Percentiles rank a stretch among this genome's conserved stretches.
Conservation (phyloP, 257 asterid genomes). For the Scutellaria minor region DNA sequence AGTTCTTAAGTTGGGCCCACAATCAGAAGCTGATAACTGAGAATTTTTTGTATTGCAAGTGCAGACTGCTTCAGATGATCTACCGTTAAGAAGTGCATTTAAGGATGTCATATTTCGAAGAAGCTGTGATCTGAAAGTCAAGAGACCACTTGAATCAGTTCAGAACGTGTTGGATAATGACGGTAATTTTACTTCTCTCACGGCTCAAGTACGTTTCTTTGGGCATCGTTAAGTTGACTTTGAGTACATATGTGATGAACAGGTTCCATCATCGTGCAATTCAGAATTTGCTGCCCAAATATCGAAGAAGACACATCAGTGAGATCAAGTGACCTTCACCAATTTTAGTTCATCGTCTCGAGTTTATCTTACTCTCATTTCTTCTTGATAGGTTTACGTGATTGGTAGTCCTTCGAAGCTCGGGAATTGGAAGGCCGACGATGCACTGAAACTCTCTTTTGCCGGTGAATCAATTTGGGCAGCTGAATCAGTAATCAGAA, state of each 20-base stretch:
- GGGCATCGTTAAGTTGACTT: conserved; percentile 25
- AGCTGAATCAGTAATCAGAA: conserved; percentile 69
- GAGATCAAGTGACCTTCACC: conserved; percentile 40
- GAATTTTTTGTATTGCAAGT: conserved; percentile 26
- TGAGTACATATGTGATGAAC: conserved; percentile 39
- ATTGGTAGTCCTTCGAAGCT: conserved; percentile 75
- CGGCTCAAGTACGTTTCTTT: conserved; percentile 17
- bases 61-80: conserved; percentile 88
- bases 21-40: conserved; percentile 25
- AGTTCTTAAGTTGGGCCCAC: conserved; percentile 1
- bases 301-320: conserved; percentile 75
- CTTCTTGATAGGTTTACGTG: conserved; percentile 61
- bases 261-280: conserved; percentile 75
- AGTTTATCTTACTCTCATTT: conserved; percentile 25
- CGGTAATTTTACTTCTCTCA: conserved; percentile 51
- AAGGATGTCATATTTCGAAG: conserved; percentile 75
- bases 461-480: conserved; percentile 84
- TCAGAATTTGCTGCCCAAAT: conserved; percentile 85
- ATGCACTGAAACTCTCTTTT: conserved; percentile 67
- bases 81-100: conserved; percentile 90
- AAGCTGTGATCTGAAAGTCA: conserved; percentile 51
- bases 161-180: conserved; percentile 45
- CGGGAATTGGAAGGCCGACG: conserved; percentile 83
- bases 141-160: conserved; percentile 53
- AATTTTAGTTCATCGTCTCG: conserved; percentile 21